phyloP scores from a whole-genome alignment of 2,329 filamentous ascomycete genomes.

The Verruconis gallopava region DNA sequence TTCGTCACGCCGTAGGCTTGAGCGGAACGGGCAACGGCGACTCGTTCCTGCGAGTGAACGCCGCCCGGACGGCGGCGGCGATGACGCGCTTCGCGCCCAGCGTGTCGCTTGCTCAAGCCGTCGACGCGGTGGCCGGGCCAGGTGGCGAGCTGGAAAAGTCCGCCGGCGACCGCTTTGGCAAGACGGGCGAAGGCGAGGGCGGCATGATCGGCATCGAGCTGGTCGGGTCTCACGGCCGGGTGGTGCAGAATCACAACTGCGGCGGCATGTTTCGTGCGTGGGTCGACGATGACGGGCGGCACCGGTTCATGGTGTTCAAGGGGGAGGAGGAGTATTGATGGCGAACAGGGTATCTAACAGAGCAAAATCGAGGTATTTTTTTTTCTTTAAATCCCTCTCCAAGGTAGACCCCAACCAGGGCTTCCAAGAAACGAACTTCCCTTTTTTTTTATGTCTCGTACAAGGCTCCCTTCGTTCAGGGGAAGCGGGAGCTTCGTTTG shows the following conservation, averaged over 20 bases:
- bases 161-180: conserved; percentile 59
- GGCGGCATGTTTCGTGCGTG: conserved; percentile 80
- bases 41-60: conserved; percentile 63
- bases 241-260: conserved; percentile 73
- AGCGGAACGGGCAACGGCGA: conserved; percentile 84
- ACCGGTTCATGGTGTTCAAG: conserved; percentile 48
- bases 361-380: too few species aligned
- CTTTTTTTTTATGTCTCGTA: too few species aligned
- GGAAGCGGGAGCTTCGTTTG: too few species aligned
- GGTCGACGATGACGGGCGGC: conserved; percentile 48
- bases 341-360: too few species aligned
- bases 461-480: too few species aligned
- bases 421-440: too few species aligned
- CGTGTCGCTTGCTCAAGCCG: conserved; percentile 41
- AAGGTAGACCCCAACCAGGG: too few species aligned
- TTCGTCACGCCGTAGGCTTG: conserved; percentile 22
- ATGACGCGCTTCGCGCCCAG: conserved; percentile 51
- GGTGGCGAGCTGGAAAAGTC: conserved; percentile 61
- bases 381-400: too few species aligned
- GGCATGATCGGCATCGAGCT: conserved; percentile 75
- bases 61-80: conserved; percentile 58
- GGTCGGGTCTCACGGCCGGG: conserved; percentile 36
- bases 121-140: conserved; percentile 54
- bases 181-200: conserved; percentile 66
- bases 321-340: too few species aligned